Evolutionary conservation across 2,329 filamentous ascomycete genomes (phyloP).

Genomic region (Colletotrichum karsti): DNA sequence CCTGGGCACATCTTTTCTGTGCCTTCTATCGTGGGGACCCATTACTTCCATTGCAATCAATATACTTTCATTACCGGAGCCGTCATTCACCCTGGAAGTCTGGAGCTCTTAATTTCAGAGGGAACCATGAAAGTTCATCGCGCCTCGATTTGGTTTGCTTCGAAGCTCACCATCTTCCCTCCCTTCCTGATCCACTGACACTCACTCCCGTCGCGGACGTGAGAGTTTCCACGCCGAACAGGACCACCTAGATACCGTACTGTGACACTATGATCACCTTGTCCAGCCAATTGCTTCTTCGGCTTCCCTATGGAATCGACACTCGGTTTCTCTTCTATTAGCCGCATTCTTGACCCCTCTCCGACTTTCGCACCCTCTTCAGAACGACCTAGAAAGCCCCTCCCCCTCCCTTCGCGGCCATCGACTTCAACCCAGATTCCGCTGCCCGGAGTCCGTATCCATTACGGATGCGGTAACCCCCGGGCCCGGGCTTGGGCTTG

Average conservation of each 20-base stretch:
- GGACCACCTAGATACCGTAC: no score
- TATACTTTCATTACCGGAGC: neutral
- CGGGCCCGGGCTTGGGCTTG: neutral
- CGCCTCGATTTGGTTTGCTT: no score
- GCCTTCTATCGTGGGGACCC: slow-evolving; percentile 2
- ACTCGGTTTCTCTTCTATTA: no score
- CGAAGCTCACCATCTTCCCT: no score
- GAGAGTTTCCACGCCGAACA: no score
- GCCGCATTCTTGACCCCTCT: no score
- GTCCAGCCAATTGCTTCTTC: neutral
- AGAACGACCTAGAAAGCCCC: neutral
- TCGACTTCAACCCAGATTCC: neutral
- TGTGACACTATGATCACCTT: no score
- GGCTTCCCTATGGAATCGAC: neutral
- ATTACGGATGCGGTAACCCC: neutral
- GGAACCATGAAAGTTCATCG: neutral
- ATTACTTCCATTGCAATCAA: slow-evolving; percentile 9
- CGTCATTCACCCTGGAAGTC: neutral
- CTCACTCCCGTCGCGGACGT: no score
- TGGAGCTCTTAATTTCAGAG: neutral
- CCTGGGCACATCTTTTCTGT: slow-evolving; percentile 2
- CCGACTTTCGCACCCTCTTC: neutral
- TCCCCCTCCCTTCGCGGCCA: neutral
- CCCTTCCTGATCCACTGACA: no score
- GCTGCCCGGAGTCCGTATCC: neutral